Evolutionary conservation across 805 yeast species (phyloP), one percentile per base, ranked within the genome.

Genomic region (Lachancea sp.): DNA sequence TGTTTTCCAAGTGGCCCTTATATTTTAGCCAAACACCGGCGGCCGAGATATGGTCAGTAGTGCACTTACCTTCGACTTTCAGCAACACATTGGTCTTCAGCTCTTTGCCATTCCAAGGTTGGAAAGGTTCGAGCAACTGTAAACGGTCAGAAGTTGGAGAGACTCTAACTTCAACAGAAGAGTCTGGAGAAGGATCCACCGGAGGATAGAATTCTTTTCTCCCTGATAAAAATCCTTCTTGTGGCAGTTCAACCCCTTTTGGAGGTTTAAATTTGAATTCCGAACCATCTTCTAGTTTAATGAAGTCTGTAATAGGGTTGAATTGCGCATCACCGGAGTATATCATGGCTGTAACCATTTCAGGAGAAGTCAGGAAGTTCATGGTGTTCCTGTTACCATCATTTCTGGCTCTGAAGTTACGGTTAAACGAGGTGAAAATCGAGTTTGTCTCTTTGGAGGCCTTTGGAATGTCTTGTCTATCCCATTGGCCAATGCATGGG

Each of bases 401-500:
- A 63, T 92, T 92, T 75, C 98, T 85, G 26, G 97, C 86, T 65
- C 92, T 82, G 76, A 90, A 90, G 69, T 90, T 90, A 75, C 98
- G 83, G 78, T 90, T 90, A 77, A 89, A 90, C 9, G 97, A 89
- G 5, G 97, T 88, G 67, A 90, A 89, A 53, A 90, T 92, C 40
- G 97, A 85, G 67, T 88, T 89, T 55, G 72, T 72, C 49, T 80
- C 87, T 39, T 71, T 70, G 5, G 82, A 74, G 21, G 72, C 69
- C 61, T 78, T 78, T 34, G 75, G 64, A 32, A 84, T 75, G 60
- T 85, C 95, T 50, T 75, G 73, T 72, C 97, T 83, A 64, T 92
- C 96, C 98, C 98, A 90, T 73, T 90, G 98, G 44, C 98, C 98
- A 61, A 90, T 90, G 72, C 98, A 90, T 58, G 97, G 98, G 53